Evolutionary conservation across 306 rosid species (phyloP), one percentile per base, ranked within the genome.

Genomic region (Hippophae rhamnoides): DNA sequence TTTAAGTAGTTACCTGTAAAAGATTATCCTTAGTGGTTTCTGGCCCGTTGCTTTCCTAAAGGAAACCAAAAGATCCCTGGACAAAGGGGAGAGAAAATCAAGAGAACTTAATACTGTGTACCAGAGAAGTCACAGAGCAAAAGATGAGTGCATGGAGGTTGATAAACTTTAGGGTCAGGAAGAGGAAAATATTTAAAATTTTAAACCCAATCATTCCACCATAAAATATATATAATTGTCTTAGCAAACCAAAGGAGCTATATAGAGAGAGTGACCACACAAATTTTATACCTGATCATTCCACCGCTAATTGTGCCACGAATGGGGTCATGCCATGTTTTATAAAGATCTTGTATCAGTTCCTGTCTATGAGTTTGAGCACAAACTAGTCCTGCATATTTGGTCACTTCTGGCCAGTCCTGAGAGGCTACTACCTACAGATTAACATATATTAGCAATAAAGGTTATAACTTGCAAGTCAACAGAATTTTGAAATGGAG

Each of bases 401-500:
- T 86, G 61, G 97, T 89, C 72, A 89, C 97, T 67, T 89, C 97
- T 8, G 97, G 97, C 97, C 97, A 89, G 71, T 89, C 95, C 77
- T 89, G 95, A 41, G 97, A 89, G 57, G 97, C 97, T 65, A 89
- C 97, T 18, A 89, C 97, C 97, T 89, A 75, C 69, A 81, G 13
- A 72, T 60, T 12, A 71, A 26, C 43, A 18, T 71, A 75, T 26
- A 73, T 77, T 62, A 75, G 74, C 58, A 56, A 47, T 49, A n/a
- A 56, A 64, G 50, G 40, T 61, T 51, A 56, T 47, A 69, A 58
- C 6, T 31, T 43, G 9, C 12, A 14, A 23, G 13, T 18, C 13
- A 64, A 54, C 18, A 48, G 63, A 5, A 6, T 66, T 38, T 47
- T 7, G 38, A 5, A 10, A 45, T 14, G 10, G 7, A 48, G 12